phyloP scores from a whole-genome alignment of 768 basidiomycete genomes.

The Trametes villosa region DNA sequence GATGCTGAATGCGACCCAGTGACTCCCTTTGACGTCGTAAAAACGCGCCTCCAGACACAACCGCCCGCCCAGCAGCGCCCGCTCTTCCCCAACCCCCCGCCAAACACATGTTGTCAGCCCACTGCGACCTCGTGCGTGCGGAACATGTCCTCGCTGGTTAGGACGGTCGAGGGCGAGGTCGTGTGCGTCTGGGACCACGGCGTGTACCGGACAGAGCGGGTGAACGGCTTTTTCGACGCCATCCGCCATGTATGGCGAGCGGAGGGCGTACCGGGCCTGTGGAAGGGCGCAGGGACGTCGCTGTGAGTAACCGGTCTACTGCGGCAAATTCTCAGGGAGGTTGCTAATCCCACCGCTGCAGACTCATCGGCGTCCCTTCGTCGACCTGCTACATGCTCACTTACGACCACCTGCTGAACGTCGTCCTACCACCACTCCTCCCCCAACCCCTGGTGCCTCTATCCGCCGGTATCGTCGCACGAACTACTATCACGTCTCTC shows the following conservation, averaged over 20 bases:
- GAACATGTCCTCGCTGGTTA: slow-evolving; percentile 76
- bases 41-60: slow-evolving; percentile 95
- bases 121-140: slow-evolving; percentile 62
- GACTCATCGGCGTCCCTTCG: slow-evolving; percentile 89
- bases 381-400: slow-evolving; percentile 94
- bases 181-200: slow-evolving; percentile 84
- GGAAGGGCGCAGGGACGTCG: slow-evolving; percentile 94
- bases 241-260: slow-evolving; percentile 76
- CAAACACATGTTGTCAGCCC: slow-evolving; percentile 71
- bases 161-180: slow-evolving; percentile 59
- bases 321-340: not conserved
- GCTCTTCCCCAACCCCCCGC: slow-evolving; percentile 57
- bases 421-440: slow-evolving; percentile 62
- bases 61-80: slow-evolving; percentile 47
- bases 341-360: slow-evolving; percentile 38
- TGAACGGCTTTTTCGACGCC: slow-evolving; percentile 87
- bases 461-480: slow-evolving; percentile 79
- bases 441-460: slow-evolving; percentile 66
- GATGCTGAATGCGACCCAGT: slow-evolving; percentile 51
- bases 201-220: slow-evolving; percentile 68
- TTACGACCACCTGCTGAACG: slow-evolving; percentile 84
- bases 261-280: slow-evolving; percentile 84
- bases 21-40: slow-evolving; percentile 99
- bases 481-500: slow-evolving; percentile 77
- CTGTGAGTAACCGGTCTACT: slow-evolving; percentile 55